Conservation (phyloP, 225 moss, liverwort and hornwort species). For the Bryoerythrophyllum caledonicum region DNA sequence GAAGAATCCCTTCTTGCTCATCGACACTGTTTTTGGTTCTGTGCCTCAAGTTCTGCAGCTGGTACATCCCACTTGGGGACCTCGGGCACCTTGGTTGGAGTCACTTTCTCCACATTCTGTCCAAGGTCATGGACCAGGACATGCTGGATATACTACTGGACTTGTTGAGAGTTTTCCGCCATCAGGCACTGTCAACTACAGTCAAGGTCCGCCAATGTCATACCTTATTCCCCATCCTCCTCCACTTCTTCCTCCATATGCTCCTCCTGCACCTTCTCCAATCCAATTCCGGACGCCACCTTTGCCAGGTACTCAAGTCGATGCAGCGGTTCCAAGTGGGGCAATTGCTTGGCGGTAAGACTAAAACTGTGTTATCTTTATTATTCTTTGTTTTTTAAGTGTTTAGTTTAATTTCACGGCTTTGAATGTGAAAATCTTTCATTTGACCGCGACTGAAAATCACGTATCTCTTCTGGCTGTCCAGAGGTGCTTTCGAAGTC, state of each 20-base stretch:
- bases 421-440: neutral
- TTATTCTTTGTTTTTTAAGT: neutral
- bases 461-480: conserved; percentile 18
- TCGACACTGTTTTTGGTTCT: conserved; percentile 22
- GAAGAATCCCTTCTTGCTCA: conserved; percentile 43
- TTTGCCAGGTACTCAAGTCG: conserved; percentile 27
- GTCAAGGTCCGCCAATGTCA: conserved; percentile 42
- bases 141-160: conserved; percentile 46
- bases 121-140: conserved; percentile 41
- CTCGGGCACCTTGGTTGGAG: conserved; percentile 47
- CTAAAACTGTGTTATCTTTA: neutral
- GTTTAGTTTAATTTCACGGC: neutral
- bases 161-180: conserved; percentile 33
- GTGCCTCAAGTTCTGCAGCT: conserved; percentile 33
- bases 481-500: conserved; percentile 91
- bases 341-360: conserved; percentile 62
- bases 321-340: conserved; percentile 50
- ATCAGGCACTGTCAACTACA: conserved; percentile 38
- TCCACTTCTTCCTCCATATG: conserved; percentile 36
- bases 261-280: conserved; percentile 16
- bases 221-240: conserved; percentile 43
- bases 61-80: conserved; percentile 40
- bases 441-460: conserved; percentile 11
- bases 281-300: conserved; percentile 18
- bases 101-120: conserved; percentile 33